Evolutionary conservation across 2,329 filamentous ascomycete species (phyloP).

Genomic region (Cryoendolithus antarcticus): DNA sequence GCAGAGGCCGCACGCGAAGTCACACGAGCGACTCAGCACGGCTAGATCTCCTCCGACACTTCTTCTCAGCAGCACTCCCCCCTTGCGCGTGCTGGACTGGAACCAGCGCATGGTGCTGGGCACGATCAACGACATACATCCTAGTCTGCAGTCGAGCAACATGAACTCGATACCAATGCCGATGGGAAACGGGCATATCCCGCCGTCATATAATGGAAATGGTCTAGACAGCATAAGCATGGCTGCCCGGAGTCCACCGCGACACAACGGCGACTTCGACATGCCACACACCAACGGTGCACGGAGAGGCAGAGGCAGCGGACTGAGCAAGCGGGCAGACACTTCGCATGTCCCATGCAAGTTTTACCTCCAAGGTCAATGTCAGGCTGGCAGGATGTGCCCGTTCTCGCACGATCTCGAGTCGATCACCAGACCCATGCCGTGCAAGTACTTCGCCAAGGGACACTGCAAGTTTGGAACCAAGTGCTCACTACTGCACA

Average conservation of each 20-base stretch:
- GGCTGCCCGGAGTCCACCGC: constrained; percentile 33
- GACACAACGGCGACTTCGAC: constrained; percentile 34
- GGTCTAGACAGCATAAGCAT: constrained; percentile 15
- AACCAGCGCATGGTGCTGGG: no score
- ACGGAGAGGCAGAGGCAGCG: constrained; percentile 2
- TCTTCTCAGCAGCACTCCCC: no score
- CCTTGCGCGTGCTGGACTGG: no score
- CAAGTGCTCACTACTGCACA: constrained; percentile 93
- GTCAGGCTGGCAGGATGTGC: constrained; percentile 90
- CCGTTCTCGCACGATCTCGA: constrained; percentile 93
- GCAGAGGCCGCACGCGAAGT: no score
- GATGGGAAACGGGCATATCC: constrained; percentile 8
- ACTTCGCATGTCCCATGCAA: constrained; percentile 98
- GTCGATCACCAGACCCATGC: constrained; percentile 67
- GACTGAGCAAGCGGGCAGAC: constrained; percentile 42
- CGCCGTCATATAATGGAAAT: constrained; percentile 9
- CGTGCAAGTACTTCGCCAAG: constrained; percentile 99
- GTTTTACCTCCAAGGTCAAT: constrained; percentile 94
- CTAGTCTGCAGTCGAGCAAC: no score
- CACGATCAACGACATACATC: no score
- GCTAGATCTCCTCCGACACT: no score
- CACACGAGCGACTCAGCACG: no score
- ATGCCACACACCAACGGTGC: background rate
- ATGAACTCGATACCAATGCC: constrained; percentile 16
- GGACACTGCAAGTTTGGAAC: constrained; percentile 98